A percentile compares a stretch with the other conserved stretches of the same genome.
These are phyloP conservation scores for Friedmanniomyces endolithicus DNA, from an alignment of 495 filamentous ascomycete genomes.

Conservation along the genomic window DNA sequence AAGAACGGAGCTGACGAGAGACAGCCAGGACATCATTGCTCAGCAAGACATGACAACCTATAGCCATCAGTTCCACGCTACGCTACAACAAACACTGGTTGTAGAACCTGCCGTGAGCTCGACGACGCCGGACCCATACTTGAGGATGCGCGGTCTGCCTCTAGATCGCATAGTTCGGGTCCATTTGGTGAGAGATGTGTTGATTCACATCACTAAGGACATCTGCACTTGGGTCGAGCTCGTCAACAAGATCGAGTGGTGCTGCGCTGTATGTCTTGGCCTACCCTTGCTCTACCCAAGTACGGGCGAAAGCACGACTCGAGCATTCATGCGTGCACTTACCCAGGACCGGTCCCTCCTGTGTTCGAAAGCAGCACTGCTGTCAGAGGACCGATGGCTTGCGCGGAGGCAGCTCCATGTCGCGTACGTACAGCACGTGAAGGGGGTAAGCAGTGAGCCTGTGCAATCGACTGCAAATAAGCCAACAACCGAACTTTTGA, in stretches of 20 bases:
- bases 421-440: not conserved
- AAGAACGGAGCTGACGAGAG: not conserved
- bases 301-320: not conserved
- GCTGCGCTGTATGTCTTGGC: not conserved
- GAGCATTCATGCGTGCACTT: not conserved
- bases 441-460: not conserved
- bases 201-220: not conserved
- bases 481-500: not conserved
- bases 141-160: not conserved
- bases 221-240: not conserved
- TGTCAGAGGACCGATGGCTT: not conserved
- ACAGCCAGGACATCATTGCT: not conserved
- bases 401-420: not conserved
- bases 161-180: not conserved
- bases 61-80: not conserved
- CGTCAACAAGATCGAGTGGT: not conserved
- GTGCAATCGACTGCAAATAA: not conserved
- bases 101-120: not conserved
- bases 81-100: not conserved
- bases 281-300: not conserved
- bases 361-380: not conserved
- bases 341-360: not conserved
- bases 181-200: not conserved
- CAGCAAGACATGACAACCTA: not conserved
- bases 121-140: not conserved